Base-by-base conservation (phyloP, 2,329 filamentous ascomycete genomes). In the Colletotrichum brevisporum region DNA sequence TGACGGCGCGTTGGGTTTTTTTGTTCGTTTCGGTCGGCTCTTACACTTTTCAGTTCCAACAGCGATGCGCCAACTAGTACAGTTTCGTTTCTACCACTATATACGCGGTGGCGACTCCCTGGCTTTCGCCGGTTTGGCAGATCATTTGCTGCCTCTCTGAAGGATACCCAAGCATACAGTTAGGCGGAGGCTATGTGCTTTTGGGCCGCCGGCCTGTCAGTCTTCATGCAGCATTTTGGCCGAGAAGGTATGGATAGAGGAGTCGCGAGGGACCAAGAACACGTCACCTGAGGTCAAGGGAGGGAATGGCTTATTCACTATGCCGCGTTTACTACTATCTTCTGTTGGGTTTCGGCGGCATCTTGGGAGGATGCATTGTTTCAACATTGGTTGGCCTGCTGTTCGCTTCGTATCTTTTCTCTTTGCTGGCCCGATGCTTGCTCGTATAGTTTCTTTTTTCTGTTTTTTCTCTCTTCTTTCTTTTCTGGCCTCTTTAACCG, bases 161-260 rank as follows among this genome's bases (percentile, higher is more conserved):
- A 78, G 76, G 76, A 78, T 80, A 66, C 78, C 77, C 77, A 76
- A 76, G 75, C 76, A 77, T 78, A 77, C 73, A 77, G 70, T 74
- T 75, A 73, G 73, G 73, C 74, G 77, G 77, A 76, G 78, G 76
- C 78, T 78, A 76, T 79, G 74, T 77, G 77, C 75, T 77, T 78
- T 76, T 72, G 72, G 76, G 73, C 72, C 71, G 63, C 59, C 69
- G 66, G 74, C 75, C 74, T 74, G 72, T 74, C 73, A 77, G 74
- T 74, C 67, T 76, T 74, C 76, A 74, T 75, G 72, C 75, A 78
- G 76, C 78, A 76, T 78, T 73, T 76, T 75, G 74, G 73, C 75
- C 67, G 57, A 65, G 54, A 65, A 73, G 75, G 75, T 72, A 72
- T 74, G 78, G 73, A 80, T 82, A 82, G 80, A 81, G 79, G 80